Evolutionary conservation across 495 filamentous ascomycete genomes (phyloP).

Genomic region (Penicillium odoratum): DNA sequence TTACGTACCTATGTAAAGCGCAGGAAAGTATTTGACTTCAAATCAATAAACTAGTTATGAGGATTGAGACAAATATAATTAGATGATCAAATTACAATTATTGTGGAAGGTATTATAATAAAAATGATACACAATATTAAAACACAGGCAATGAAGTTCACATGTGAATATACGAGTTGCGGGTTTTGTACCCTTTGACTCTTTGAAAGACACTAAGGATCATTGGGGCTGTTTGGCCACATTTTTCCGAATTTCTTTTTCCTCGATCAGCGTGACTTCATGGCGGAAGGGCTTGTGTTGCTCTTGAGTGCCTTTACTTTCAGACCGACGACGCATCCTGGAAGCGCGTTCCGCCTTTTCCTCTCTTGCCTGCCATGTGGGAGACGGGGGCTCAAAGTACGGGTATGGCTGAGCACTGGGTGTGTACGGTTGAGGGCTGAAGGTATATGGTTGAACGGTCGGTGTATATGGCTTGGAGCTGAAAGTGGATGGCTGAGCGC

Average conservation of each 20-base stretch:
- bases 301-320: not conserved
- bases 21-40: too few species aligned
- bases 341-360: not conserved
- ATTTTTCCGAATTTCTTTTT: not conserved
- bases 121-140: not conserved
- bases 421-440: not conserved
- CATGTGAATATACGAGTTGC: not conserved
- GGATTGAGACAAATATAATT: not conserved
- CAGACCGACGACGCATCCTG: not conserved
- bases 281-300: not conserved
- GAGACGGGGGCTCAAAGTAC: not conserved
- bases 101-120: not conserved
- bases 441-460: not conserved
- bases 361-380: constrained; percentile 1
- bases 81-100: not conserved
- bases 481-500: not conserved
- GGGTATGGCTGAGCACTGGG: not conserved
- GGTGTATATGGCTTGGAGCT: not conserved
- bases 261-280: not conserved
- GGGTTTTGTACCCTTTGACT: not conserved
- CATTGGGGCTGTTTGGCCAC: not conserved
- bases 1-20: too few species aligned
- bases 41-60: too few species aligned
- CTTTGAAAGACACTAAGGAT: not conserved
- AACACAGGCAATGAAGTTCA: too few species aligned